phyloP scores from a whole-genome alignment of 1,284 basidiomycete species.

The Pholiota adiposa region DNA sequence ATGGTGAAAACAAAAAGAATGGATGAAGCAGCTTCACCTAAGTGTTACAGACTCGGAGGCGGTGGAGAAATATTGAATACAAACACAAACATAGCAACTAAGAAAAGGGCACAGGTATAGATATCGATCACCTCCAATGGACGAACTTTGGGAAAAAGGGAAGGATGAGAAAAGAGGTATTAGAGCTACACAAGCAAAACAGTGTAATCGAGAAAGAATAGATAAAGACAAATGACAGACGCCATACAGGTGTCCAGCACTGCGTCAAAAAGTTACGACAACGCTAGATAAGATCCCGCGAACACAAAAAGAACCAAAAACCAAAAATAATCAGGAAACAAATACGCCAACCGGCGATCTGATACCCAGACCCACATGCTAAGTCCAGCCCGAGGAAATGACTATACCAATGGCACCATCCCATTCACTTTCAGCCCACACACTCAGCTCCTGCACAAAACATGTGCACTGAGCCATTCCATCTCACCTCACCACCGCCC shows the following conservation, averaged over 20 bases:
- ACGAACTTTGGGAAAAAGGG: background rate
- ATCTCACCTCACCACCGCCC: slow-evolving; percentile 21
- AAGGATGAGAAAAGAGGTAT: background rate
- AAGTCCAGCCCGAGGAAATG: background rate
- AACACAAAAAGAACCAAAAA: background rate
- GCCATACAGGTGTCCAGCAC: background rate
- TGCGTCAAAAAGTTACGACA: background rate
- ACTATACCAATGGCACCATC: background rate
- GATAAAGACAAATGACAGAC: background rate
- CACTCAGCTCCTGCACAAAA: background rate
- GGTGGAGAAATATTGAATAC: too few relatives aligned
- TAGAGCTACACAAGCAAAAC: background rate
- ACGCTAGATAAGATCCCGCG: background rate
- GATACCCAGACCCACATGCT: background rate
- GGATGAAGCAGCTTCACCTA: background rate
- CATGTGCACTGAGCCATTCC: too few relatives aligned
- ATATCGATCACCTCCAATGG: too few relatives aligned
- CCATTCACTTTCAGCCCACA: background rate
- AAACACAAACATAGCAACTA: too few relatives aligned
- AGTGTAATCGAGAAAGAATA: background rate
- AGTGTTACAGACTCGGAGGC: too few relatives aligned
- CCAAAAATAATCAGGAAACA: background rate
- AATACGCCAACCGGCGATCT: background rate
- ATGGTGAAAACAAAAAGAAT: background rate
- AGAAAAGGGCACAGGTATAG: too few relatives aligned